A percentile compares a stretch with the other conserved stretches of the same genome.
phyloP scores from a whole-genome alignment of 192 early-diverging fungal genomes.

The Coemansia sp. region DNA sequence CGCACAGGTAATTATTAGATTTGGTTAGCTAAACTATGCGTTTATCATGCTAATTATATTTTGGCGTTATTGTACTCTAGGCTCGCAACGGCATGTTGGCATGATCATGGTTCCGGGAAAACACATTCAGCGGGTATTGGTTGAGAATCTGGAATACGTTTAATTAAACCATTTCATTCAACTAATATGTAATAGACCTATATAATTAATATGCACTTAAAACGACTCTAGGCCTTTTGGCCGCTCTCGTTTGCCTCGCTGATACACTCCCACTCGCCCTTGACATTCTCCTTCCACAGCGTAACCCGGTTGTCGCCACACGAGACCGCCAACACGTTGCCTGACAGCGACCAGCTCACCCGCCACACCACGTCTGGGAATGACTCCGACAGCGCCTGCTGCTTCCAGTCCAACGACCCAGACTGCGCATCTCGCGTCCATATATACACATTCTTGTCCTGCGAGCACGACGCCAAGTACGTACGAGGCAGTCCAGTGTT shows the following conservation, averaged over 20 bases:
- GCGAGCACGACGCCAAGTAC: constrained; percentile 92
- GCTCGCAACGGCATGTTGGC: constrained; percentile 39
- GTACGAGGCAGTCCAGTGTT: constrained; percentile 86
- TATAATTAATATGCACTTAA: background rate
- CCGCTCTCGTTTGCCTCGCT: constrained; percentile 65
- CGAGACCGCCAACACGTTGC: constrained; percentile 96
- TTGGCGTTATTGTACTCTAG: constrained; percentile 10
- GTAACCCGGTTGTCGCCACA: constrained; percentile 90
- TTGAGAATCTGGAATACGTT: constrained; percentile 25
- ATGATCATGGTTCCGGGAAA: constrained; percentile 54
- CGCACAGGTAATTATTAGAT: constrained; percentile 21
- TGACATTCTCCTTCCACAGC: constrained; percentile 93
- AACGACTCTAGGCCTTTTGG: constrained; percentile 21
- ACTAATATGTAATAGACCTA: too few relatives aligned
- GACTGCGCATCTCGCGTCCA: constrained; percentile 81
- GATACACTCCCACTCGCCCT: constrained; percentile 87
- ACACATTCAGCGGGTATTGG: constrained; percentile 33
- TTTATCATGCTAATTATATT: too few relatives aligned
- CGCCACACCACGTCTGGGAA: constrained; percentile 98
- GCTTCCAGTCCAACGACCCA: constrained; percentile 67
- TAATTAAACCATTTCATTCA: background rate
- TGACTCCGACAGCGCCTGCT: constrained; percentile 69
- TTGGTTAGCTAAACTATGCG: too few relatives aligned
- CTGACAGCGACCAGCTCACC: constrained; percentile 94
- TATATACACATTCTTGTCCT: constrained; percentile 95